A percentile compares a stretch with the other conserved stretches of the same genome.
These are phyloP conservation scores for Hirsutella thompsonii DNA, from an alignment of 2,329 filamentous ascomycete genomes.

Conservation along the genomic window DNA sequence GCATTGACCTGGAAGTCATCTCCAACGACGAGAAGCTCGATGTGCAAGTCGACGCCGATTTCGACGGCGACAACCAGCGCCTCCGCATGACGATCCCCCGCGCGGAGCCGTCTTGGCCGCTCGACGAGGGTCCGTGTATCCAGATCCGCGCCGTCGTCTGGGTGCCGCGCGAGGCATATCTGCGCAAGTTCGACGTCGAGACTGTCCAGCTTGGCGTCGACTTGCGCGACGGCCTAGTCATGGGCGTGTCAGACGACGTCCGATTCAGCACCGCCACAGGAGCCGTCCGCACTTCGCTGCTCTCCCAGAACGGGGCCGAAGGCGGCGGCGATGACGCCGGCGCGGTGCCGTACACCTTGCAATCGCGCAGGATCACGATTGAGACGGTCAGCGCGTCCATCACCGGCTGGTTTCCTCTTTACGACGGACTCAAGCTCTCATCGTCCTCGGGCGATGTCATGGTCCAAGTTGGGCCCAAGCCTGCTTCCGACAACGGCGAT, in stretches of 20 bases:
- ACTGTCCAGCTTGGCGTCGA: constrained; percentile 25
- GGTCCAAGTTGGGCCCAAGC: constrained; percentile 27
- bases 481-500: constrained; percentile 18
- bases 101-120: constrained; percentile 17
- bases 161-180: constrained; percentile 25
- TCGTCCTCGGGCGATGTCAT: constrained; percentile 30
- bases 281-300: constrained; percentile 16
- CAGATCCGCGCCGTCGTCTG: constrained; percentile 33
- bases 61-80: constrained; percentile 20
- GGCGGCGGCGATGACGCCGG: constrained; percentile 10
- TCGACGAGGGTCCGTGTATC: constrained; percentile 26
- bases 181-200: constrained; percentile 24
- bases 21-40: constrained; percentile 30
- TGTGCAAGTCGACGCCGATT: constrained; percentile 19
- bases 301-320: too few relatives aligned
- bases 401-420: constrained; percentile 35
- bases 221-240: constrained; percentile 25
- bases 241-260: constrained; percentile 16
- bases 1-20: constrained; percentile 29
- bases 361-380: constrained; percentile 27
- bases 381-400: constrained; percentile 30
- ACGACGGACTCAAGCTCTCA: constrained; percentile 31
- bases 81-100: constrained; percentile 27
- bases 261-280: constrained; percentile 25
- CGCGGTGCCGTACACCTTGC: constrained; percentile 24